Conservation (phyloP, 257 asterid genomes). For the Solanum chilense region DNA sequence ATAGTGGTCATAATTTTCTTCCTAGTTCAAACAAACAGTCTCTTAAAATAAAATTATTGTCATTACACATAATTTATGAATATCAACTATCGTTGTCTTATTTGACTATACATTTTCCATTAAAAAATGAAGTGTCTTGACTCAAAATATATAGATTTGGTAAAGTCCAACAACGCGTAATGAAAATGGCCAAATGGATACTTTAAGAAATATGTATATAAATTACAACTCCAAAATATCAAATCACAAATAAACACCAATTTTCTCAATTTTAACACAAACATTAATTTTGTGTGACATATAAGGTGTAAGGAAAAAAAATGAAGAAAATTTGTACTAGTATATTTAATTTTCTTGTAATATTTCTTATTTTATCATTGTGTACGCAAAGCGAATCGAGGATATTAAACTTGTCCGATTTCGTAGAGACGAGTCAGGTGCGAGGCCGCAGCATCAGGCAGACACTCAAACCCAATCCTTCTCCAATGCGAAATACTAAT, state of each 20-base stretch:
- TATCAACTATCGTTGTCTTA: not conserved
- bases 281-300: not conserved
- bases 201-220: not conserved
- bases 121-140: not conserved
- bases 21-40: not conserved
- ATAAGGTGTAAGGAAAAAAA: not conserved
- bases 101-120: not conserved
- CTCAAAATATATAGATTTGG: not conserved
- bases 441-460: not conserved
- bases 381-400: not conserved
- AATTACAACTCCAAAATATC: not conserved
- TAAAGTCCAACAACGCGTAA: not conserved
- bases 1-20: not conserved
- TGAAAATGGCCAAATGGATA: not conserved
- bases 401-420: not conserved
- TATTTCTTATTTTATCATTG: not conserved
- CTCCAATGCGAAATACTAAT: not conserved
- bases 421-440: not conserved
- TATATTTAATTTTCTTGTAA: not conserved
- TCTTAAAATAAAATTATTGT: not conserved
- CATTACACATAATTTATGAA: not conserved
- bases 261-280: not conserved
- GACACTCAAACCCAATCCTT: not conserved
- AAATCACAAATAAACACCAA: not conserved
- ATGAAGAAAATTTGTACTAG: not conserved